A percentile compares a stretch with the other conserved stretches of the same genome.
Conservation (phyloP, 1,139 yeast species). For the Hanseniaspora gamundiae region DNA sequence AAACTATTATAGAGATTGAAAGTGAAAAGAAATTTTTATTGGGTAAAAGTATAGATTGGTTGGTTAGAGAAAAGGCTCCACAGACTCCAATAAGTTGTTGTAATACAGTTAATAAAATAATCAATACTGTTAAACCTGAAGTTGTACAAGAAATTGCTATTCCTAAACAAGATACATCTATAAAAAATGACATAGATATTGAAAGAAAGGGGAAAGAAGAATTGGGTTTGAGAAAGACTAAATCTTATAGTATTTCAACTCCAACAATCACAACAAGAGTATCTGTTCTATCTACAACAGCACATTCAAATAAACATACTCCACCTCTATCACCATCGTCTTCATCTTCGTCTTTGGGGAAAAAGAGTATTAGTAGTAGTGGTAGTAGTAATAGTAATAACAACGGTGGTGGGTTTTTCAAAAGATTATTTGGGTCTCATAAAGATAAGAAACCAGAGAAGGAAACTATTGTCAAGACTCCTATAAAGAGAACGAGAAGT, state of each 20-base stretch:
- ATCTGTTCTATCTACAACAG: no score
- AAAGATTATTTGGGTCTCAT: not conserved
- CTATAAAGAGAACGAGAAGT: not conserved
- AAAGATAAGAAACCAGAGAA: not conserved
- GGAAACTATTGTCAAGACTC: no score
- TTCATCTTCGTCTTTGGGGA: not conserved
- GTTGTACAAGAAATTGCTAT: not conserved
- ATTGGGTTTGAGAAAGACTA: not conserved
- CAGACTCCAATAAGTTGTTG: no score
- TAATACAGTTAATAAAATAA: not conserved
- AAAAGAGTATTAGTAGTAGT: not conserved
- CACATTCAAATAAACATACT: no score
- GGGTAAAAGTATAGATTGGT: slow-evolving; percentile 1
- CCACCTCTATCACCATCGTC: not conserved
- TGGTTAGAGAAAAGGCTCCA: not conserved
- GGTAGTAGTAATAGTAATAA: no score
- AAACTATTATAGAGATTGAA: not conserved
- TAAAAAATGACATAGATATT: not conserved
- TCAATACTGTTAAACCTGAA: not conserved
- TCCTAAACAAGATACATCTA: not conserved
- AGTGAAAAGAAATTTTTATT: not conserved
- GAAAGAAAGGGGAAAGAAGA: not conserved
- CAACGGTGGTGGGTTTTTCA: not conserved
- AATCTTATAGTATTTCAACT: not conserved
- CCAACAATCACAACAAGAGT: not conserved